A percentile compares a stretch with the other conserved stretches of the same genome.
phyloP scores from a whole-genome alignment of 306 rosid species.

The Rosa persica region DNA sequence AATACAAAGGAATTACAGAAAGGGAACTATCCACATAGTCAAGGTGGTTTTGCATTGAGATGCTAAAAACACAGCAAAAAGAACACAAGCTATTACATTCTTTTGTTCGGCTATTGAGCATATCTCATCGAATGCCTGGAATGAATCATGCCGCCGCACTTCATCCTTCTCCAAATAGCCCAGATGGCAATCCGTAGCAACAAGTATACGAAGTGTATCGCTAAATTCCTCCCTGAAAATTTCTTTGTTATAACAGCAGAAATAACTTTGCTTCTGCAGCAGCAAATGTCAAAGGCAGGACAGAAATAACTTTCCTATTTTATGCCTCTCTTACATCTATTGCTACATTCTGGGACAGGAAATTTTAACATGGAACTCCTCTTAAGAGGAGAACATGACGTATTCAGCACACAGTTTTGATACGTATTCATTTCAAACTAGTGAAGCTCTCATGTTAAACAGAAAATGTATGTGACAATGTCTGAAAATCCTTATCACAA shows the following conservation, averaged over 20 bases:
- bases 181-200: conserved; percentile 93
- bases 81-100: conserved; percentile 27
- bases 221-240: conserved; percentile 57
- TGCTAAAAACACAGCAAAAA: background rate
- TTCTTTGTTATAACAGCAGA: background rate
- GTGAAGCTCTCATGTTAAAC: background rate
- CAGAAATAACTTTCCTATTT: background rate
- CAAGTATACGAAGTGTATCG: conserved; percentile 72
- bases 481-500: background rate
- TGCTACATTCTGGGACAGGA: background rate
- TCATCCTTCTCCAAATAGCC: conserved; percentile 99
- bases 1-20: background rate
- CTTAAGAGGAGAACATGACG: background rate
- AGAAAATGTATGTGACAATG: background rate
- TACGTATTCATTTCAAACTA: background rate
- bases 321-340: background rate
- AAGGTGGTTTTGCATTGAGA: background rate
- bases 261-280: background rate
- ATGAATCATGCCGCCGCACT: conserved; percentile 87
- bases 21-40: background rate
- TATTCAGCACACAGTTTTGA: background rate
- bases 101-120: conserved; percentile 80
- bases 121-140: conserved; percentile 89
- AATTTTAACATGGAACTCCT: background rate
- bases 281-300: background rate